Conservation (phyloP, 169 alveolate species). For the Plasmodium gonderi region DNA sequence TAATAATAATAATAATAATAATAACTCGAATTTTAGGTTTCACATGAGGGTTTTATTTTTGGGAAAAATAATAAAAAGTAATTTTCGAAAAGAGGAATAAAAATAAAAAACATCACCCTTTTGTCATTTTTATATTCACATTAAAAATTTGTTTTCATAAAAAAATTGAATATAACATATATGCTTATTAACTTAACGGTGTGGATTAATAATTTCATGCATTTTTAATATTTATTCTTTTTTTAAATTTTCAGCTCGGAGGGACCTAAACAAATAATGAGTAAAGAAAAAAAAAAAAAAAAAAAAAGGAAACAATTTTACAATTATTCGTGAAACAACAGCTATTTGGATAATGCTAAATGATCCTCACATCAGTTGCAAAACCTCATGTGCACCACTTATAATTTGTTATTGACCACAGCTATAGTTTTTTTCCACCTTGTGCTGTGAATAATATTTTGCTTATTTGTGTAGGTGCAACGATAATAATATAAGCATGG, state of each 20-base stretch:
- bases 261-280: constrained; percentile 6
- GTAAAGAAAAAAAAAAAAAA: background rate
- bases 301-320: background rate
- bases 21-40: constrained; percentile 21
- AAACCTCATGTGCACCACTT: no score
- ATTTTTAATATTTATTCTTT: background rate
- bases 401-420: no score
- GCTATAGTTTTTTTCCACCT: no score
- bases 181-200: background rate
- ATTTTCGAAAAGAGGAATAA: background rate
- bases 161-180: background rate
- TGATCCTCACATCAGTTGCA: no score
- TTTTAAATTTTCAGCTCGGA: constrained; percentile 7
- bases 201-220: background rate
- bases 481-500: no score
- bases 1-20: background rate
- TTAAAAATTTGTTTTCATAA: no score
- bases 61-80: constrained; percentile 71
- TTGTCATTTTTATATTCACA: no score
- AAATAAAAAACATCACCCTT: no score
- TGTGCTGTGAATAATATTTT: no score
- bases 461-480: no score
- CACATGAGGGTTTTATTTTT: constrained; percentile 74
- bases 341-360: background rate
- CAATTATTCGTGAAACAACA: background rate